Conservation (phyloP, 2,329 filamentous ascomycete genomes). For the Dactylellina cionopaga region DNA sequence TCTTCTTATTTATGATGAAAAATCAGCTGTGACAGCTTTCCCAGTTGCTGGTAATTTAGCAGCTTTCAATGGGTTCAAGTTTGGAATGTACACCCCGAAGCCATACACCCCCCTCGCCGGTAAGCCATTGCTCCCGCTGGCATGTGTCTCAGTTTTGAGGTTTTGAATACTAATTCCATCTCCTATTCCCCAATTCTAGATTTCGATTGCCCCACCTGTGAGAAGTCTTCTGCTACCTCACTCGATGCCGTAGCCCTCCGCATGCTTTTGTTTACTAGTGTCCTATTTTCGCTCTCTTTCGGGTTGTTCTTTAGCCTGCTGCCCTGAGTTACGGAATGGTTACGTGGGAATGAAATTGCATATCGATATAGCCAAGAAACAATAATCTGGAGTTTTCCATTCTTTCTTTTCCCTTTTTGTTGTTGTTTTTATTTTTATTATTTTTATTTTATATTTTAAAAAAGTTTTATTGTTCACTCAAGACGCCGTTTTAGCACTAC, state of each 20-base stretch:
- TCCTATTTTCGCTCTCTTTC: slow-evolving; percentile 37
- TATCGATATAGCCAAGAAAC: no score
- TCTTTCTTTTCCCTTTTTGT: background rate
- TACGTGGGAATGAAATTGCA: no score
- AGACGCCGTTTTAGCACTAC: no score
- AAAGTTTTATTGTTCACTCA: no score
- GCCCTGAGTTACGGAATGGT: no score
- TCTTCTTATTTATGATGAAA: slow-evolving; percentile 71
- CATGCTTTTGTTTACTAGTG: slow-evolving; percentile 58
- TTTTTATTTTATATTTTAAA: no score
- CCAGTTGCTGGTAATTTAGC: slow-evolving; percentile 68
- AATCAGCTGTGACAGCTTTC: slow-evolving; percentile 65
- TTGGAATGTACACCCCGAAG: slow-evolving; percentile 72
- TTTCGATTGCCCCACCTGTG: slow-evolving; percentile 65
- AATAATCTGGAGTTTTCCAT: background rate
- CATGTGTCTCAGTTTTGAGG: background rate
- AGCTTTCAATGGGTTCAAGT: slow-evolving; percentile 66
- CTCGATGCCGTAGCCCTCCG: slow-evolving; percentile 63
- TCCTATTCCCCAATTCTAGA: slow-evolving; percentile 56
- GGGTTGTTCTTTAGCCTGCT: slow-evolving; percentile 37
- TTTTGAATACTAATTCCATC: background rate
- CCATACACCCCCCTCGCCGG: slow-evolving; percentile 65
- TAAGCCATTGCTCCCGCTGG: slow-evolving; percentile 59
- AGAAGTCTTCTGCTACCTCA: slow-evolving; percentile 59
- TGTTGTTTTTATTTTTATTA: no score